Percentiles rank a stretch among this genome's conserved stretches.
These are phyloP conservation scores for Mortierella hygrophila DNA, from an alignment of 192 early-diverging fungal genomes.

Conservation along the genomic window DNA sequence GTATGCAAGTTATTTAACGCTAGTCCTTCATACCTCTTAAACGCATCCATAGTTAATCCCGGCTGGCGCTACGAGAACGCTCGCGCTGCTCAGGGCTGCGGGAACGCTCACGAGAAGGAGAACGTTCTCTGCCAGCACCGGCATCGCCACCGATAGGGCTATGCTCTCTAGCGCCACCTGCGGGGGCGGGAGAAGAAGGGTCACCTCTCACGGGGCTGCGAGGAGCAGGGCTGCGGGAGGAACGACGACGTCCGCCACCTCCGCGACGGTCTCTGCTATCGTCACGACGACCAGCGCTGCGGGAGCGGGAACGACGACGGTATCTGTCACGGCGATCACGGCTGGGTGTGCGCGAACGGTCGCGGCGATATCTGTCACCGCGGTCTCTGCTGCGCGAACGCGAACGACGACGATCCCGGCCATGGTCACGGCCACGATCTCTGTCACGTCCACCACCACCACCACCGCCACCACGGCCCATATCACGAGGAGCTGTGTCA, in stretches of 20 bases:
- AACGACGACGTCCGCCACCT: constrained; percentile 64
- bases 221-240: constrained; percentile 56
- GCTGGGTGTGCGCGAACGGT: constrained; percentile 68
- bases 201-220: constrained; percentile 29
- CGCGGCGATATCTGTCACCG: constrained; percentile 36
- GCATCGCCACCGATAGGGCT: constrained; percentile 18
- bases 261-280: constrained; percentile 59
- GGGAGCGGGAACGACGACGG: constrained; percentile 63
- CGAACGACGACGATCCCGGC: constrained; percentile 64
- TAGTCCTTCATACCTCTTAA: no score
- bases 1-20: not conserved
- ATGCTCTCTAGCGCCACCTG: constrained; percentile 13
- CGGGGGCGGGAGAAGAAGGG: constrained; percentile 49
- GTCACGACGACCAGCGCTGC: constrained; percentile 52
- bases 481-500: constrained; percentile 54
- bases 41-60: constrained; percentile 28
- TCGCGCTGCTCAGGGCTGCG: constrained; percentile 39
- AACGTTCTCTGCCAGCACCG: constrained; percentile 16
- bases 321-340: constrained; percentile 57
- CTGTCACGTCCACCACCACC: constrained; percentile 51
- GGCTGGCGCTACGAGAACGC: constrained; percentile 47
- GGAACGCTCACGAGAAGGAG: constrained; percentile 20
- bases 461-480: constrained; percentile 36
- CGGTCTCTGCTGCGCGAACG: constrained; percentile 62
- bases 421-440: constrained; percentile 55